phyloP scores from a whole-genome alignment of 2,329 filamentous ascomycete genomes.

The Sporothrix pallida region DNA sequence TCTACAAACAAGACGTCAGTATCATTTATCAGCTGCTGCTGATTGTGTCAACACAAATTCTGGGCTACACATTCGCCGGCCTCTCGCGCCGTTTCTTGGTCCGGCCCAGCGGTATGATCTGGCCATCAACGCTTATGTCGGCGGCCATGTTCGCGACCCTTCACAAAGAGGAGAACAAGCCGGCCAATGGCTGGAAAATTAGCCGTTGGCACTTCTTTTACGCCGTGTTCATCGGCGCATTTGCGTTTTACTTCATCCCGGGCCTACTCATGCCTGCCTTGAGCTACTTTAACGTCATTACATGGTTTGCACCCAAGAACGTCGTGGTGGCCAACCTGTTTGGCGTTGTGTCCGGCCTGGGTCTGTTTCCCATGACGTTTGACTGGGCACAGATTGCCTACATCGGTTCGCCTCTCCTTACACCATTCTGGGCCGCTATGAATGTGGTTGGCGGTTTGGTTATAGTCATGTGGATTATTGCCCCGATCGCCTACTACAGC shows the following conservation, averaged over 20 bases:
- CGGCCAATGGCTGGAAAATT: conserved; percentile 81
- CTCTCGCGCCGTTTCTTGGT: conserved; percentile 81
- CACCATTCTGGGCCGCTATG: conserved; percentile 84
- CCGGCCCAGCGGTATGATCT: conserved; percentile 86
- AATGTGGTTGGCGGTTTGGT: conserved; percentile 82
- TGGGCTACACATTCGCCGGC: conserved; percentile 86
- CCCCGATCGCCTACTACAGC: conserved; percentile 79
- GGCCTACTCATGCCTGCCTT: conserved; percentile 82
- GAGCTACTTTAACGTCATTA: conserved; percentile 87
- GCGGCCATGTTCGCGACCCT: conserved; percentile 88
- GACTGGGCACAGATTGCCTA: conserved; percentile 92
- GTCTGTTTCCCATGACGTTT: conserved; percentile 83
- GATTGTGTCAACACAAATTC: conserved; percentile 82
- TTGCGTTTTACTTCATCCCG: conserved; percentile 83
- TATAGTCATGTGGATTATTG: conserved; percentile 83
- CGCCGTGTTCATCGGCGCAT: conserved; percentile 71
- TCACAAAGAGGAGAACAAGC: conserved; percentile 82
- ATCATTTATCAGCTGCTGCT: conserved; percentile 81
- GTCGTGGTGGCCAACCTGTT: conserved; percentile 88
- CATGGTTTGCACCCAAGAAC: conserved; percentile 85
- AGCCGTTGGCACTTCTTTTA: conserved; percentile 86
- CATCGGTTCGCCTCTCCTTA: conserved; percentile 82
- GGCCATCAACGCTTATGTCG: conserved; percentile 87
- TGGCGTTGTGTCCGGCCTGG: conserved; percentile 82
- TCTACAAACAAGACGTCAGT: conserved; percentile 81